Evolutionary conservation across 2,329 filamentous ascomycete species (phyloP), one percentile per base, ranked within the genome.

Genomic region (Xylariaceae sp.): DNA sequence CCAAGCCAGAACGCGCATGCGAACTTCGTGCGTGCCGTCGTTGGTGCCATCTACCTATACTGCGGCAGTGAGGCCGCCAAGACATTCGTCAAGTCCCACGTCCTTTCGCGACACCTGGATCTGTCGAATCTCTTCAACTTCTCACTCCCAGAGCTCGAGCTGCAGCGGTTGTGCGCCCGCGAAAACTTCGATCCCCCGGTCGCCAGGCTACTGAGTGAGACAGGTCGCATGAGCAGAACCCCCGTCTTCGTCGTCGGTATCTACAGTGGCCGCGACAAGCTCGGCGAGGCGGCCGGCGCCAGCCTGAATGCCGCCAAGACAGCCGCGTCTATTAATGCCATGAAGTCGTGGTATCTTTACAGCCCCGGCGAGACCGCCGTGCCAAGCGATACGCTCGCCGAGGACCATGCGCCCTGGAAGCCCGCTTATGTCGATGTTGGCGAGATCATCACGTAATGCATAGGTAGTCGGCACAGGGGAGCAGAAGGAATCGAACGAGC

Each of bases 321-420:
- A 56, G 81, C 89, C 67, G 94, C 94, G 17, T 83, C 89, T 35
- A 91, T 95, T 63, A 85, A 87, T 55, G 85, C 90, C 15, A 76
- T 99, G 64, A 95, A 96, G 77, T 79, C 86, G 6, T 99, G 94
- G 94, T 99, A 99, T 70, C 76, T 99, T 46, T 99, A 99, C 75
- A 91, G 85, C 67, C 92, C 94, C 27, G 75, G 78, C 48, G 72
- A 81, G 56, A 79, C 83, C 44, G 77, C 78, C 50, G 75, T 89
- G 53, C 86, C 86, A 19, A 89, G 86, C 65, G 83, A 88, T 56
- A 86, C 81, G 73, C 76, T 87, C 58, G 74, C 77, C 47, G 75
- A 81, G 55, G 77, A 75, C 42, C 81, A 82, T 39, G 72, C 72
- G 61, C 75, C 79, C 5, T 89, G 85, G 85, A 80, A 79, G 69